Base-by-base conservation (phyloP, 257 asterid genomes). In the Solanum sejunctum region DNA sequence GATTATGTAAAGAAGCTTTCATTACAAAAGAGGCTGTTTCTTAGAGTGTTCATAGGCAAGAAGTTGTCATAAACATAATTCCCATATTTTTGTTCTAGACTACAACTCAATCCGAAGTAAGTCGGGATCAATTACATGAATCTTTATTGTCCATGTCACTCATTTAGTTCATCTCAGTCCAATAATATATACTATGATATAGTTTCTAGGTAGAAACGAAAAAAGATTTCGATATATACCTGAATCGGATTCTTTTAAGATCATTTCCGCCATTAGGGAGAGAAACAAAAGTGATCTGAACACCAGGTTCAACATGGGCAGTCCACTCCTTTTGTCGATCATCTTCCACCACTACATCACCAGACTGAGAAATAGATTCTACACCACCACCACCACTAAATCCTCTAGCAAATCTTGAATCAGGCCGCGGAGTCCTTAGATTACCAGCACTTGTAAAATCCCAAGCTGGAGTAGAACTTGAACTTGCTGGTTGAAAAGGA, bases 241-340 rank as follows among this genome's bases (percentile, higher is more conserved):
- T 95, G 90, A 95, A 95, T 28, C 99, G 97, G 81, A 95, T 95
- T 69, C 98, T 90, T 85, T 92, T 95, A 61, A 95, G 97, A 80
- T 95, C 99, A 70, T 95, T 95, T 57, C 99, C 98, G 5, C 97
- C 98, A 7, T 91, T 88, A 12, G 95, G 97, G 85, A 95, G 95
- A 45, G 99, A 92, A 43, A 92, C 90, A 57, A 95, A 95, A 18
- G 98, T 94, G 72, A 95, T 93, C 77, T 94, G 99, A 21, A 95
- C 96, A 12, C 99, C 98, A 12, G 99, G 99, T 87, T 95, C 99
- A 21, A 95, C 99, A 79, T 95, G 99, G 1, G 99, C 97, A 69
- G 86, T 88, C 99, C 98, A 95, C 56, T 95, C 98, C 70, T 91
- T 93, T 5, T 90, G 93, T 20, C 85, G 95, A 21, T 92, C 98